Evolutionary conservation across 2,329 filamentous ascomycete species (phyloP).

Genomic region (Blumeriella jaapii): DNA sequence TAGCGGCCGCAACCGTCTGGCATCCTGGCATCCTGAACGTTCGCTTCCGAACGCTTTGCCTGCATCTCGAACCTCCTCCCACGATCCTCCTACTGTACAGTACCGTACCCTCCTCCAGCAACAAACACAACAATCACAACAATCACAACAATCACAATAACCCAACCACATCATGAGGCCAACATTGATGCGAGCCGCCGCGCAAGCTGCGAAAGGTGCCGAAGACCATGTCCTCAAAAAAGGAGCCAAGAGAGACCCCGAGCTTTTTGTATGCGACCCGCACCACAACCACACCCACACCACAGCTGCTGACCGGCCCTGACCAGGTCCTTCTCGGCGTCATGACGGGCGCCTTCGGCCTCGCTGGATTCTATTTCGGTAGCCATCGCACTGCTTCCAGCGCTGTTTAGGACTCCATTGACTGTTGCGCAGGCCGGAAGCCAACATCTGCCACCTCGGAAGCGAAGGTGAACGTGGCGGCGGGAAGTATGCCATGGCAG

Average conservation of each 20-base stretch:
- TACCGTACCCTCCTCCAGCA: not conserved
- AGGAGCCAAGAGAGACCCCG: slow-evolving; percentile 58
- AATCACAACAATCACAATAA: slow-evolving; percentile 2
- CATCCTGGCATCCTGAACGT: no score
- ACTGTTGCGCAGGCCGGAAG: slow-evolving; percentile 50
- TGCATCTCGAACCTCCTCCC: slow-evolving; percentile 8
- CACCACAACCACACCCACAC: not conserved
- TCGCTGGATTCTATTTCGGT: slow-evolving; percentile 87
- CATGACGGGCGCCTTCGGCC: slow-evolving; percentile 78
- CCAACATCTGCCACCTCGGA: slow-evolving; percentile 82
- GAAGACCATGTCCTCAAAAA: slow-evolving; percentile 40
- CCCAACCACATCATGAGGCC: slow-evolving; percentile 6
- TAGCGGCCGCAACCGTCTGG: no score
- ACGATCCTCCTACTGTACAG: not conserved
- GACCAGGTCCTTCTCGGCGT: slow-evolving; percentile 75
- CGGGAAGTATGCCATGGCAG: slow-evolving; percentile 87
- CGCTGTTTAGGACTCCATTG: slow-evolving; percentile 15
- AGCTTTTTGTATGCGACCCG: slow-evolving; percentile 52
- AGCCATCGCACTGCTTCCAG: slow-evolving; percentile 19
- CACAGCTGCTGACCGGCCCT: slow-evolving; percentile 6
- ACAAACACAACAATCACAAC: not conserved
- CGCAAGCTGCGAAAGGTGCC: slow-evolving; percentile 33
- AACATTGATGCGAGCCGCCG: slow-evolving; percentile 21
- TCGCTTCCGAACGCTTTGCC: no score
- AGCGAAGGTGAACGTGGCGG: slow-evolving; percentile 59